Evolutionary conservation across 1,284 basidiomycete species (phyloP), one percentile per base, ranked within the genome.

Genomic region (Meripilus lineatus): DNA sequence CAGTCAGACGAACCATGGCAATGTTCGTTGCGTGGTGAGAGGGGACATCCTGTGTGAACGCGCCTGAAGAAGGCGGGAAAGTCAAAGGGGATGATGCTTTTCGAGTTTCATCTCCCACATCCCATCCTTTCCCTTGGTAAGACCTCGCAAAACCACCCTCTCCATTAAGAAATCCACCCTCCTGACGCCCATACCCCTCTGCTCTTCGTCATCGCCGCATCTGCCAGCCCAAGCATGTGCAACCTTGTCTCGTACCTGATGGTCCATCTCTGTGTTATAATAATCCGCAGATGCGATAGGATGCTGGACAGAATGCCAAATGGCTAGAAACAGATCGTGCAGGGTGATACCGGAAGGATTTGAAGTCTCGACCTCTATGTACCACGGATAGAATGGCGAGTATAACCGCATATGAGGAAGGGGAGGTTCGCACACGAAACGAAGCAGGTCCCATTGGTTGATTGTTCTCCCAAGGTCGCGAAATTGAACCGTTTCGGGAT

Each of bases 331-430:
- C 23, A 83, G 59, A 42, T 83, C 79, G 34, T 62, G 62, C 3
- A 83, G 58, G 3, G 77, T 81, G 33, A 81, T 66, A 8, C 77
- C 81, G n/a, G 71, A 57, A 1, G 69, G 66, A 40, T 71, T 69
- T 17, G 53, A 54, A 14, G 63, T 61, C 15, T 55, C 54, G 20
- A 79, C 62, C 43, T 78, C 75, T 56, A 81, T 71, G 55, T 72
- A 76, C 79, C 79, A 81, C 2, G 79, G 79, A 7, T 78, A 58
- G 24, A 65, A 64, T 0, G 69, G 61, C 54, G 77, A 74, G 48
- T 68, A 74, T 40, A 81, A 48, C 10, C 73, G 70, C 62, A 81
- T 69, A 46, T 63, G 62, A 18, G 62, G 50, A 1, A 69, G 59
- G 0, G 74, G 60, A 0, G 79, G 79, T 25, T 65, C 62, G 21